A percentile compares a stretch with the other conserved stretches of the same genome.
Conservation (phyloP, 2,329 filamentous ascomycete genomes). For the Pseudonectria foliicola region DNA sequence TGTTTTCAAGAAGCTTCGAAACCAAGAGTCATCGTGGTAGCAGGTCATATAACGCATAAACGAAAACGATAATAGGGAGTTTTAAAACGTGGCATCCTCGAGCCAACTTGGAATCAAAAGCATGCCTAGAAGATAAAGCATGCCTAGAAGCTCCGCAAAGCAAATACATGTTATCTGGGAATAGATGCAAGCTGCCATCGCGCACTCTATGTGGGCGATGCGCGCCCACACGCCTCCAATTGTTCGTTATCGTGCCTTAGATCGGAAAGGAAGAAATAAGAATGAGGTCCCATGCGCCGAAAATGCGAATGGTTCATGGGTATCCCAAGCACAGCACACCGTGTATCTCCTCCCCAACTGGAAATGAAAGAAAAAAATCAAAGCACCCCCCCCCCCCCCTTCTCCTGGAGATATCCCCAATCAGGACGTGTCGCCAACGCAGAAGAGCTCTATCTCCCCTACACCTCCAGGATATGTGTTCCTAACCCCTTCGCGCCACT, state of each 20-base stretch:
- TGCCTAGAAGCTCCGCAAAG: not conserved
- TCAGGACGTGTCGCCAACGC: conserved; percentile 46
- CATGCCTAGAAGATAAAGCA: no score
- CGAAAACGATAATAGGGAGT: no score
- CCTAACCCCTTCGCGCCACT: conserved; percentile 70
- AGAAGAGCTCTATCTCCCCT: conserved; percentile 86
- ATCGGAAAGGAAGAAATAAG: conserved; percentile 20
- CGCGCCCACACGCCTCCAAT: conserved; percentile 18
- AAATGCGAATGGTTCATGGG: conserved; percentile 25
- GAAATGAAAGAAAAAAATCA: conserved; percentile 1
- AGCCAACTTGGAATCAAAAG: no score
- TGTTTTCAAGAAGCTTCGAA: no score
- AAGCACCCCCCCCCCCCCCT: conserved; percentile 7
- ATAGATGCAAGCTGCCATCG: conserved; percentile 20
- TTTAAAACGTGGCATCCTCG: no score
- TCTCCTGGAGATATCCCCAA: conserved; percentile 8
- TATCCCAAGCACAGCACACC: conserved; percentile 23
- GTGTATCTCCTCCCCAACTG: not conserved
- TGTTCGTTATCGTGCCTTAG: conserved; percentile 19
- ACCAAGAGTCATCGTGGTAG: no score
- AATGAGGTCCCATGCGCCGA: conserved; percentile 23
- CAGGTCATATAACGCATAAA: no score
- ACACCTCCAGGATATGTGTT: conserved; percentile 59
- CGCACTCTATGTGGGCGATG: conserved; percentile 25
- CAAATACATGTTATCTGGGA: conserved; percentile 8